Base-by-base conservation (phyloP, 140 eudicot genomes). In the Oenanthe javanica region DNA sequence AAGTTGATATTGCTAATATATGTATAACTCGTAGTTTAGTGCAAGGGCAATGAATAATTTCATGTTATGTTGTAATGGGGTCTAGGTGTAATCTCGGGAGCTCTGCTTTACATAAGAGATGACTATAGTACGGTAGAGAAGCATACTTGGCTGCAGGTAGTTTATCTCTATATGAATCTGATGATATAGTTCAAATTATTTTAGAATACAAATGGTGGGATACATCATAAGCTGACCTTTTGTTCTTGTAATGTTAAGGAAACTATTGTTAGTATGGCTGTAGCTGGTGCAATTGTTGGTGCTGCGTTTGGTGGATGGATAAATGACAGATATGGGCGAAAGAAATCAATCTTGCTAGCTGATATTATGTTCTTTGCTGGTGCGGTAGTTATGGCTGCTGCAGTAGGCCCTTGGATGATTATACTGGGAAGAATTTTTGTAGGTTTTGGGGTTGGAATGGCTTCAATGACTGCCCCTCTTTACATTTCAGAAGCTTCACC, bases 81-180 rank as follows among this genome's bases (percentile, higher is more conserved):
- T 52, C 14, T 72, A 90, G 97, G 97, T 73, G 97, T 93, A 52
- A 93, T 93, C n/a, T 93, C 97, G 40, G 97, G 97, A 45, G 97
- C 97, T 9, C 88, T 89, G 21, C 85, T 93, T 1, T 93, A 93
- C 85, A 93, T 93, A 5, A 83, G 93, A 48, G 96, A 92, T 42
- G 97, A 93, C 25, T 93, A 90, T 63, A 48, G 47, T 23, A 71
- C 79, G 19, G 97, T 93, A 50, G 86, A 90, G 31, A 81, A 78
- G 79, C 89, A 88, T 52, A 87, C 94, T 43, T 86, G 89, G 88
- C 79, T 91, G 42, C 96, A 89, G 82, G 93, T 90, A 40, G 23
- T 40, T 71, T 10, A 12, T 31, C 25, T 71, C 52, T 43, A 61
- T 12, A 36, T 0, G 31, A 31, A 38, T 69, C 3, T 25, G 19